Conservation (phyloP, 164 flowering plant species). For the Kalanchoe fedtschenkoi region DNA sequence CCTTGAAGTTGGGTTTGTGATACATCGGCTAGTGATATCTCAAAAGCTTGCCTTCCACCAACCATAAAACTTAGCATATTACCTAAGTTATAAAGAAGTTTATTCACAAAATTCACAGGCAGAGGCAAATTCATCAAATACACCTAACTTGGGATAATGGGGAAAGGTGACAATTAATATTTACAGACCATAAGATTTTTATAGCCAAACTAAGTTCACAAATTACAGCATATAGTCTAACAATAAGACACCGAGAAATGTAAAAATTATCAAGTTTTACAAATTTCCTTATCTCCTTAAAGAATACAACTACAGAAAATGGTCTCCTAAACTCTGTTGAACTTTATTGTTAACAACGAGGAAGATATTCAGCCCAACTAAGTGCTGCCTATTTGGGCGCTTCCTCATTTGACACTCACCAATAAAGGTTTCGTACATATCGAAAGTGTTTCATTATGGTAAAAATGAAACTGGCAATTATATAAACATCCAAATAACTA, state of each 20-base stretch:
- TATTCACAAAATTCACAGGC: not conserved
- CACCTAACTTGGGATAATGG: not conserved
- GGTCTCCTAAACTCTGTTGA: not conserved
- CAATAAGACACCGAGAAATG: not conserved
- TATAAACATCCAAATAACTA: not conserved
- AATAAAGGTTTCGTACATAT: not conserved
- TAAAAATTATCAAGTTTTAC: too few relatives aligned
- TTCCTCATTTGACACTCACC: not conserved
- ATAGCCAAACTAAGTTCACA: not conserved
- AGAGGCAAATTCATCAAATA: not conserved
- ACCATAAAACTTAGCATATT: constrained; percentile 72
- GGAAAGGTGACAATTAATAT: not conserved
- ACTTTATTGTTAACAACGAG: not conserved
- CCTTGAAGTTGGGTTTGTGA: constrained; percentile 91
- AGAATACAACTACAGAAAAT: not conserved
- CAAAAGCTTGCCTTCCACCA: constrained; percentile 89
- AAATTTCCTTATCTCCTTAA: not conserved
- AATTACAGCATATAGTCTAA: not conserved
- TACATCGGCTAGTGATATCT: constrained; percentile 92
- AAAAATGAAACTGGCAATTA: not conserved
- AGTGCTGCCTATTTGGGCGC: not conserved
- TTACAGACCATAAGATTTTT: not conserved
- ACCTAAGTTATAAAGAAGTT: constrained; percentile 27
- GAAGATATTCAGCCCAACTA: not conserved
- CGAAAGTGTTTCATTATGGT: too few relatives aligned